Evolutionary conservation across 306 rosid species (phyloP).

Genomic region (Casuarina cunninghamiana): DNA sequence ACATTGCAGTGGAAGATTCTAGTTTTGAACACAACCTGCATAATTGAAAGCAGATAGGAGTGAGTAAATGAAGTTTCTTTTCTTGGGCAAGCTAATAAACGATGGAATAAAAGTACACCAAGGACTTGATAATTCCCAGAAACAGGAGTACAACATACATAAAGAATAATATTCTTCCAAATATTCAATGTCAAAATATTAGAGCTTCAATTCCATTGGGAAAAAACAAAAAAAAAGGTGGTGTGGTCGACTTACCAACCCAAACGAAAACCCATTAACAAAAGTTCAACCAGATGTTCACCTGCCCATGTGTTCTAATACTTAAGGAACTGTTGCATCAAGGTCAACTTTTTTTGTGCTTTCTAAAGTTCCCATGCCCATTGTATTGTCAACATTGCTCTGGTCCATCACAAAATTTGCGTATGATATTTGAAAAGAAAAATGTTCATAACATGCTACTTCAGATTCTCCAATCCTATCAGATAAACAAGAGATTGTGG

Average conservation of each 20-base stretch:
- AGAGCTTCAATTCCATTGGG: too few species aligned
- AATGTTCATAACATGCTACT: neutral
- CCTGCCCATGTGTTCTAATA: neutral
- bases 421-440: too few species aligned
- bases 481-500: neutral
- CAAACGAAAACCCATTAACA: neutral
- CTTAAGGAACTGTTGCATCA: neutral
- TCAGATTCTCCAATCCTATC: neutral
- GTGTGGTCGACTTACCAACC: too few species aligned
- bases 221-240: too few species aligned
- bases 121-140: neutral
- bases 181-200: neutral
- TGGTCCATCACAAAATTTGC: neutral
- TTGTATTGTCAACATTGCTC: too few species aligned
- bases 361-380: neutral
- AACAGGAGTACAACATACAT: neutral
- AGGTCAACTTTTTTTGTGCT: neutral
- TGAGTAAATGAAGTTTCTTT: neutral
- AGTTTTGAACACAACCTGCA: constrained; percentile 83
- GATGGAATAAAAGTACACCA: neutral
- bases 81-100: neutral
- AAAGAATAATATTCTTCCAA: neutral
- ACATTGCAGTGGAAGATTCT: constrained; percentile 92
- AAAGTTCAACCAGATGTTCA: neutral
- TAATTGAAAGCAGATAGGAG: constrained; percentile 9